Conservation (phyloP, 129 eudicot species). For the Escallonia rubra region DNA sequence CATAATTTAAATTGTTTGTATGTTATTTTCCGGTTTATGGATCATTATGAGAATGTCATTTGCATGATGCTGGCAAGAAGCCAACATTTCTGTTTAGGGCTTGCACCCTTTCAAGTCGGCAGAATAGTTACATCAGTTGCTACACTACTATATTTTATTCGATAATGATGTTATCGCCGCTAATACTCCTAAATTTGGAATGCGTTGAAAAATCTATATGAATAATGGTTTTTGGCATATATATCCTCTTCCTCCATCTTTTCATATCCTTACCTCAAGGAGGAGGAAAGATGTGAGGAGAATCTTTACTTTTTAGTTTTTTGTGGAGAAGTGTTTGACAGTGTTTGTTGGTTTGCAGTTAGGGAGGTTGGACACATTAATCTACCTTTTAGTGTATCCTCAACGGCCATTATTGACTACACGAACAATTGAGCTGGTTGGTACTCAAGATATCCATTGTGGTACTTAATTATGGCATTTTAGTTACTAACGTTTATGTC, state of each 20-base stretch:
- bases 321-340: not conserved
- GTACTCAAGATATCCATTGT: constrained; percentile 10
- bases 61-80: too few relatives aligned
- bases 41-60: too few relatives aligned
- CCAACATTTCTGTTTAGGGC: too few relatives aligned
- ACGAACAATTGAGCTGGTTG: constrained; percentile 91
- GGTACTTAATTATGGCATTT: not conserved
- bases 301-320: not conserved
- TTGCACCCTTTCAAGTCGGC: too few relatives aligned
- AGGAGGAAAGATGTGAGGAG: too few relatives aligned
- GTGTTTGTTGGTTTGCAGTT: constrained; percentile 31
- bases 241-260: not conserved
- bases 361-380: constrained; percentile 75
- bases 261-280: not conserved
- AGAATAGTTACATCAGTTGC: too few relatives aligned
- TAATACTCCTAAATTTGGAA: too few relatives aligned
- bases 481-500: not conserved
- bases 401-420: constrained; percentile 91
- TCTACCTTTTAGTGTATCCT: constrained; percentile 93
- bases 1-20: too few relatives aligned
- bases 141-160: too few relatives aligned
- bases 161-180: too few relatives aligned
- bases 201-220: not conserved
- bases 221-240: constrained; percentile 5
- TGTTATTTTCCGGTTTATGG: too few relatives aligned